phyloP scores from a whole-genome alignment of 352 stramenopile species.

The Phytophthora sansomeana region DNA sequence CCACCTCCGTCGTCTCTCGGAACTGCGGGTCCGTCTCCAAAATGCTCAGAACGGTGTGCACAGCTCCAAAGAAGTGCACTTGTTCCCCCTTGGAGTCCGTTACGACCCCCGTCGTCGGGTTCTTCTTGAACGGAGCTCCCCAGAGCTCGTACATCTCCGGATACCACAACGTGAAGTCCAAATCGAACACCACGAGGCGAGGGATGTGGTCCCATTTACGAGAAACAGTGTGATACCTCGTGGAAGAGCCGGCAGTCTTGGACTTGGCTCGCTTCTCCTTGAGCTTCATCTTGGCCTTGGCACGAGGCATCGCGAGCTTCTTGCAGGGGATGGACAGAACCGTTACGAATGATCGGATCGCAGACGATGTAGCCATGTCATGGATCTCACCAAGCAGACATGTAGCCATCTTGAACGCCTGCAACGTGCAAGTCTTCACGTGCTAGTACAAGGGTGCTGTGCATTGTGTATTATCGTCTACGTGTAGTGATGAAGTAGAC shows the following conservation, averaged over 20 bases:
- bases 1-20: constrained; percentile 58
- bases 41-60: constrained; percentile 76
- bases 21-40: constrained; percentile 78
- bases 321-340: neutral
- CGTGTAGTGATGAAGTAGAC: constrained; percentile 2
- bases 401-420: neutral
- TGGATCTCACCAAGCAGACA: neutral
- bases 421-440: too few relatives aligned
- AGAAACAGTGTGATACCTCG: neutral
- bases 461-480: constrained; percentile 4
- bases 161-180: constrained; percentile 80
- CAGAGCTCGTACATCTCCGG: constrained; percentile 52
- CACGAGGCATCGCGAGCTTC: constrained; percentile 20
- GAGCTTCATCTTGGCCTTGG: constrained; percentile 35
- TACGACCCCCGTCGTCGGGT: constrained; percentile 63
- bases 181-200: constrained; percentile 71
- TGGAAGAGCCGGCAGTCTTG: constrained; percentile 8
- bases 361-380: neutral
- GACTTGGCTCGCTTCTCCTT: constrained; percentile 28
- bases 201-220: constrained; percentile 69
- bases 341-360: constrained; percentile 17
- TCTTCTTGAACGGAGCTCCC: constrained; percentile 81
- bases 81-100: constrained; percentile 73
- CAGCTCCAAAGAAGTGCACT: constrained; percentile 82
- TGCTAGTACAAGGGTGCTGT: neutral